A percentile compares a stretch with the other conserved stretches of the same genome.
phyloP scores from a whole-genome alignment of 23 red algal genomes.

The Gracilaria gracilis region DNA sequence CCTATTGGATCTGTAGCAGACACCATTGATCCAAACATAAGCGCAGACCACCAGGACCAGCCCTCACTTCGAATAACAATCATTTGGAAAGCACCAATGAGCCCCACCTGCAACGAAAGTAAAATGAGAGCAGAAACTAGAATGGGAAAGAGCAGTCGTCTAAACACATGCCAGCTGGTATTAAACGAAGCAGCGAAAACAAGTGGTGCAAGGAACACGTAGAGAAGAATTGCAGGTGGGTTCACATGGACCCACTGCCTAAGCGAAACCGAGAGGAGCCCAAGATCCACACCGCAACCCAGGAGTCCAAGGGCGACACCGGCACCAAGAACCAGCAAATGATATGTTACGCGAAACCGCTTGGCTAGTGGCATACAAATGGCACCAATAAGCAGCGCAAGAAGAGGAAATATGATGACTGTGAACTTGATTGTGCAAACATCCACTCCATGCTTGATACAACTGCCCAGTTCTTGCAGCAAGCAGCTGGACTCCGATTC shows the following conservation, averaged over 20 bases:
- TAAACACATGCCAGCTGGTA: slow-evolving; percentile 86
- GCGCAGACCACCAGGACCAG: slow-evolving; percentile 83
- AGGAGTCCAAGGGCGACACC: slow-evolving; percentile 80
- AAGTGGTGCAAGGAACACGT: slow-evolving; percentile 89
- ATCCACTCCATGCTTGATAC: slow-evolving; percentile 4
- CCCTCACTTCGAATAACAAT: slow-evolving; percentile 66
- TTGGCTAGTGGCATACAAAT: slow-evolving; percentile 42
- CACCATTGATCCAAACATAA: slow-evolving; percentile 95
- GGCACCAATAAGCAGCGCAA: slow-evolving; percentile 63
- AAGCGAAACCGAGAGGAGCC: slow-evolving; percentile 72
- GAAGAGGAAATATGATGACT: slow-evolving; percentile 78
- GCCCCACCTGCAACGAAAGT: slow-evolving; percentile 68
- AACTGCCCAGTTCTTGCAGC: slow-evolving; percentile 25
- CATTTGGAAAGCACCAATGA: slow-evolving; percentile 78
- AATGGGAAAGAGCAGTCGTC: slow-evolving; percentile 78
- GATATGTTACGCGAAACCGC: slow-evolving; percentile 68
- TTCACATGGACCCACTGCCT: slow-evolving; percentile 90
- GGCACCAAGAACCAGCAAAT: slow-evolving; percentile 72
- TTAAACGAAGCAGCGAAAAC: slow-evolving; percentile 90
- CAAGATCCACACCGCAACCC: slow-evolving; percentile 85
- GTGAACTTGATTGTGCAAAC: slow-evolving; percentile 59
- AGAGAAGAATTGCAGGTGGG: slow-evolving; percentile 84
- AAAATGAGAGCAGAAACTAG: slow-evolving; percentile 75
- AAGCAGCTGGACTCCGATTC: slow-evolving; percentile 34
- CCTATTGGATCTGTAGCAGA: slow-evolving; percentile 91